These are phyloP conservation scores for Talaromyces sp. DNA, from an alignment of 2,329 filamentous ascomycete genomes.

Conservation along the genomic window DNA sequence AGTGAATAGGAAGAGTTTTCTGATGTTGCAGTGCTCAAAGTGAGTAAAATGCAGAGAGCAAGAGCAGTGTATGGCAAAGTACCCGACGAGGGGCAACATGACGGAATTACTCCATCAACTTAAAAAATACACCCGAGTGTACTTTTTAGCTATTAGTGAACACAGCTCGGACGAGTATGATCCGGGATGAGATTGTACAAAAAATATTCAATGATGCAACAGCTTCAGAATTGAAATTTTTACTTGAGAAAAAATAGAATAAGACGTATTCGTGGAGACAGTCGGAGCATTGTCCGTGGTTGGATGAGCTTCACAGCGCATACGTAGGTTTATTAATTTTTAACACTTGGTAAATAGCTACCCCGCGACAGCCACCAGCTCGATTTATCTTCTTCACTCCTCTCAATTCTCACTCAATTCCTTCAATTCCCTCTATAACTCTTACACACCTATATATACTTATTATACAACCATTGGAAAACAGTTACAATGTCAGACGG, in stretches of 20 bases:
- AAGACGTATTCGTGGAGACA: neutral
- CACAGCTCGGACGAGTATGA: neutral
- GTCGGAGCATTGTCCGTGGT: neutral
- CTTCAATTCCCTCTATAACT: neutral
- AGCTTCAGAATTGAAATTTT: neutral
- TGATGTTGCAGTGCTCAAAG: neutral
- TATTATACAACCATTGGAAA: neutral
- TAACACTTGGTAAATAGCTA: neutral
- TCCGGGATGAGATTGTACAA: neutral
- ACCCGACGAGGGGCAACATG: slow-evolving; percentile 14
- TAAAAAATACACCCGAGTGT: neutral
- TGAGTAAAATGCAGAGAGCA: no score
- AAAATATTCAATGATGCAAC: slow-evolving; percentile 6
- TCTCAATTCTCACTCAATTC: neutral
- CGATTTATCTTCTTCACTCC: neutral
- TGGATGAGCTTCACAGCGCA: neutral
- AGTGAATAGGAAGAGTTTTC: neutral
- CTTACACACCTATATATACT: neutral
- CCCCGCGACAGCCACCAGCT: slow-evolving; percentile 4
- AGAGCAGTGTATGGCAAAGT: neutral
- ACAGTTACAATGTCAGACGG: slow-evolving; percentile 55
- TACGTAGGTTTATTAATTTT: neutral
- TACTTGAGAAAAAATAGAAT: neutral
- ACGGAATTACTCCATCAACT: slow-evolving; percentile 19
- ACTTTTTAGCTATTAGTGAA: neutral